Conservation (phyloP, 2,329 filamentous ascomycete species). For the Cercospora berteroae region DNA sequence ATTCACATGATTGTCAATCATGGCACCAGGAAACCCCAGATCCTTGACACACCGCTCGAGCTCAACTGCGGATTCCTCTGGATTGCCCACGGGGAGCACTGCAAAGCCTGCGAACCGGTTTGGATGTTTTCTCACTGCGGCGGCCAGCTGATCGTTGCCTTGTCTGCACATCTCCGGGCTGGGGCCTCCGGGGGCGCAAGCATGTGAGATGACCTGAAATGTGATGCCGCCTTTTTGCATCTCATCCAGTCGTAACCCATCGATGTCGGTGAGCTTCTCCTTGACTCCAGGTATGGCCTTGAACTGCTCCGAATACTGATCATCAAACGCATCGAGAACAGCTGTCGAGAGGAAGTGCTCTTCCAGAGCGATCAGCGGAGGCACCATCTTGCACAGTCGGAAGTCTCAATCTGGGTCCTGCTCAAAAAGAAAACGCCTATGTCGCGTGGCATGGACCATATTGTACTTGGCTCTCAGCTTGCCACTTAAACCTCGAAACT, state of each 20-base stretch:
- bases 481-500: not conserved
- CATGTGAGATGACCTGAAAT: conserved; percentile 40
- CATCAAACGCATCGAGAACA: conserved; percentile 34
- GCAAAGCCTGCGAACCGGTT: conserved; percentile 38
- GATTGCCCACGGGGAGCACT: conserved; percentile 36
- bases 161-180: conserved; percentile 30
- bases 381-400: conserved; percentile 28
- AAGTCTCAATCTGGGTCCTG: not conserved
- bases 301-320: conserved; percentile 35
- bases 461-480: conserved; percentile 3
- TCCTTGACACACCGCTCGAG: conserved; percentile 36
- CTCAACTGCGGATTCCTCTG: conserved; percentile 35
- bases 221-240: conserved; percentile 37
- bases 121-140: conserved; percentile 30
- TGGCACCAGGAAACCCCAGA: conserved; percentile 38
- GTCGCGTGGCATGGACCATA: not conserved
- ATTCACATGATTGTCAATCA: conserved; percentile 40
- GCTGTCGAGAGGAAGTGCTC: conserved; percentile 40
- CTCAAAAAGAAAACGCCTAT: not conserved
- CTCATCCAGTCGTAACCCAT: conserved; percentile 32
- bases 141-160: conserved; percentile 38
- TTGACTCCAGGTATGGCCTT: conserved; percentile 34
- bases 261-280: conserved; percentile 34
- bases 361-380: conserved; percentile 39
- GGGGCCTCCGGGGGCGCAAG: conserved; percentile 31